Evolutionary conservation across 352 stramenopile species (phyloP).

Genomic region (Globisporangium viniferum): DNA sequence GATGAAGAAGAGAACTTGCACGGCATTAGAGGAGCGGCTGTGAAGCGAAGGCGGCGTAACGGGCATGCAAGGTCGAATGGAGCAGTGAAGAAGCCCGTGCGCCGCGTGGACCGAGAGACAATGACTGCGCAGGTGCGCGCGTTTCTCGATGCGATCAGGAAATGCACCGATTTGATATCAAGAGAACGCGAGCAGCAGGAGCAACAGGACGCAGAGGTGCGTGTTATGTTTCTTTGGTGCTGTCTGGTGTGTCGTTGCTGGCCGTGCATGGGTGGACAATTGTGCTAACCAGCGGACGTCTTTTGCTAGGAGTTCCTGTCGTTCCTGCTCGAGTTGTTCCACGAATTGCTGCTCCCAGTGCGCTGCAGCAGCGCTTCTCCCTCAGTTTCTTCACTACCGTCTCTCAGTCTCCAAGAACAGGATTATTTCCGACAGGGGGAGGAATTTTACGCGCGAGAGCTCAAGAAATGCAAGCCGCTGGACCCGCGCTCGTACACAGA

Average conservation of each 20-base stretch:
- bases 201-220: constrained; percentile 74
- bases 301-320: constrained; percentile 54
- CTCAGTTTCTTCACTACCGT: not conserved
- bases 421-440: constrained; percentile 26
- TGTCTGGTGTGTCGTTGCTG: not conserved
- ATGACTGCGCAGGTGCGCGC: constrained; percentile 19
- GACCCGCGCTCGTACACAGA: constrained; percentile 53
- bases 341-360: constrained; percentile 43
- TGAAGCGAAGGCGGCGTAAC: not conserved
- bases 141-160: constrained; percentile 36
- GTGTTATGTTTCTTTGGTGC: not conserved
- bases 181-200: constrained; percentile 38
- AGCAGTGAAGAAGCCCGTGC: not conserved
- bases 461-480: constrained; percentile 30
- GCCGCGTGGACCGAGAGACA: constrained; percentile 4
- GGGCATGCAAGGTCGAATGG: not conserved
- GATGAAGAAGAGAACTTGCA: not conserved
- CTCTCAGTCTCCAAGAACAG: constrained; percentile 6
- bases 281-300: not conserved
- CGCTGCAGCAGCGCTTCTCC: not conserved
- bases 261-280: not conserved
- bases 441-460: constrained; percentile 19
- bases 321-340: constrained; percentile 64
- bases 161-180: constrained; percentile 50
- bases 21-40: not conserved